Evolutionary conservation across 352 stramenopile genomes (phyloP), one percentile per base, ranked within the genome.

Genomic region (Phytophthora citrophthora): DNA sequence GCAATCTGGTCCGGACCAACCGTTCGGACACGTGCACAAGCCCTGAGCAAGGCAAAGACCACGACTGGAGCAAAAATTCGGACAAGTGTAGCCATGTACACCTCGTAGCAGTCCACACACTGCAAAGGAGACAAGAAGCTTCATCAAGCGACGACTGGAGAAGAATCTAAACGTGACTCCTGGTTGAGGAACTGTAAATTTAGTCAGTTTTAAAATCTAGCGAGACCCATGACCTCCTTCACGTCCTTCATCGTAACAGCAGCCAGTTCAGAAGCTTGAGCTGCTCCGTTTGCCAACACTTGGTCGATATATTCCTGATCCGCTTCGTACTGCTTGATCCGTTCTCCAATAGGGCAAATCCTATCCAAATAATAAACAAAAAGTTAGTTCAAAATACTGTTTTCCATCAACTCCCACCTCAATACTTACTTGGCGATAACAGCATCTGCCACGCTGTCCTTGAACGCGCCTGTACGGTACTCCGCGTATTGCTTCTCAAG

Each of bases 401-500:
- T 45, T 24, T 16, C 20, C 20, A 20, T 20, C 20, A 20, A 20
- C 20, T 20, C 20, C 20, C 20, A 20, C 2, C 20, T 20, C 20
- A 27, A 38, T 5, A 75, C 79, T n/a, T 70, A 91, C 82, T 98
- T 96, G n/a, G 88, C 88, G 39, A 99, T 90, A 18, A 99, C 88
- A 0, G 96, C 96, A 40, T 99, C 96, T 0, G 96, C 94, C 6
- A 99, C 83, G 23, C 91, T 70, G 26, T 97, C 88, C 71, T 99
- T 99, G 75, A 99, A 99, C 48, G 90, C 68, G 4, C 95, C 95
- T 62, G 96, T 91, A 34, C 78, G 63, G 39, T 74, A 81, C 39
- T 77, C 71, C 1, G 68, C 77, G 48, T 91, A 92, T 49, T 94
- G 64, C 9, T 51, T 32, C 27, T 83, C 79, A 12, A 94, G 77